Percentiles rank a stretch among this genome's conserved stretches.
Evolutionary conservation across 2,329 filamentous ascomycete species (phyloP).

Genomic region (Chaetomium olivaceum): DNA sequence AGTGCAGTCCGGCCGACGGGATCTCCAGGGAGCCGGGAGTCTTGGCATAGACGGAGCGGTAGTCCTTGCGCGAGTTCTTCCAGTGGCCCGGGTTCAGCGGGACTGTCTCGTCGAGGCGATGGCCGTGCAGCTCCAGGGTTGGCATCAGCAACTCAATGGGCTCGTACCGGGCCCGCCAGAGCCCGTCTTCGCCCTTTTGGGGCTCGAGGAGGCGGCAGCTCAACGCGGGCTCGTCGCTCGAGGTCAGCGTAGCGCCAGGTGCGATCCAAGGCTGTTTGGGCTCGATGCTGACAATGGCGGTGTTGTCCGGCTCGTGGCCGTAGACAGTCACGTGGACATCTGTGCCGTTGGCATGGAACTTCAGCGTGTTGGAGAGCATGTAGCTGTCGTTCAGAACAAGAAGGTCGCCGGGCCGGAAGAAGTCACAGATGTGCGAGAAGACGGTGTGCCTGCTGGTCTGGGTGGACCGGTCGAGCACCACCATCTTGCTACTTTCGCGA

Average conservation of each 20-base stretch:
- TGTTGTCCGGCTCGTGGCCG: slow-evolving; percentile 2
- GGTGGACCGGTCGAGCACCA: background rate
- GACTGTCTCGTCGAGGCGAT: slow-evolving; percentile 1
- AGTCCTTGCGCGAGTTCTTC: slow-evolving; percentile 3
- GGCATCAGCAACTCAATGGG: slow-evolving; percentile 3
- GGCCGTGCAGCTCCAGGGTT: slow-evolving; percentile 1
- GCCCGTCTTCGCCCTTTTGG: background rate
- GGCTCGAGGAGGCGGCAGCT: background rate
- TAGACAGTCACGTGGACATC: slow-evolving; percentile 1
- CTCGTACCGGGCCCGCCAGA: slow-evolving; percentile 1
- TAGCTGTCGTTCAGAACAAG: slow-evolving; percentile 4
- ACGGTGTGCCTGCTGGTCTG: background rate
- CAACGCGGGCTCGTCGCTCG: background rate
- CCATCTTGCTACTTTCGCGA: slow-evolving; percentile 1
- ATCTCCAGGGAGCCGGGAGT: slow-evolving; percentile 1
- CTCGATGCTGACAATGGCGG: slow-evolving; percentile 3
- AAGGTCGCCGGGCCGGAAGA: slow-evolving; percentile 3
- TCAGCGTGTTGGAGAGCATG: slow-evolving; percentile 2
- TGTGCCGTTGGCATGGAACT: slow-evolving; percentile 3
- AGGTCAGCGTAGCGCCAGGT: slow-evolving; percentile 1
- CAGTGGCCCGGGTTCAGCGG: slow-evolving; percentile 1
- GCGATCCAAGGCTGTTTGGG: background rate
- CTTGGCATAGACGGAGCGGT: background rate
- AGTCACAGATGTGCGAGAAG: slow-evolving; percentile 2
- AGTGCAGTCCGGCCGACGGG: slow-evolving; percentile 2